A percentile compares a stretch with the other conserved stretches of the same genome.
Conservation (phyloP, 1,139 yeast species). For the Geotrichum fermentans region DNA sequence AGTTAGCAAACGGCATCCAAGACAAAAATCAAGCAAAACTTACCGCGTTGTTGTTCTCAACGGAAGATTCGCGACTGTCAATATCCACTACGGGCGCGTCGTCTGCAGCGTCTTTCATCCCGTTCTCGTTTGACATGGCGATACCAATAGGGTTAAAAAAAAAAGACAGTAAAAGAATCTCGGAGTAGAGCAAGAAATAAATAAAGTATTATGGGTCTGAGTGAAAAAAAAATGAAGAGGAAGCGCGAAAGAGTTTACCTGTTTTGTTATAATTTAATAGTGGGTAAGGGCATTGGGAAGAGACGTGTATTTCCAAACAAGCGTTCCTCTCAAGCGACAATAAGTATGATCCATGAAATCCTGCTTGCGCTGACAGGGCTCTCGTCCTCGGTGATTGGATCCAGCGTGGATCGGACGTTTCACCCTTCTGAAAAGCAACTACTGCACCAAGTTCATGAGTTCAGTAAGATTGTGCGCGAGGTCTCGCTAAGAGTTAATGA, state of each 20-base stretch:
- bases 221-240: slow-evolving; percentile 1
- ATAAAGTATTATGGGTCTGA: not conserved
- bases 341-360: slow-evolving; percentile 21
- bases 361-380: slow-evolving; percentile 27
- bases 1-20: not conserved
- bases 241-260: not conserved
- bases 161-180: not conserved
- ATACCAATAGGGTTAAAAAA: not conserved
- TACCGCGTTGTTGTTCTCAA: slow-evolving; percentile 6
- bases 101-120: slow-evolving; percentile 2
- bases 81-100: slow-evolving; percentile 1
- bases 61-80: slow-evolving; percentile 1
- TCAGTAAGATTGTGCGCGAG: slow-evolving; percentile 4
- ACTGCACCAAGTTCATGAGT: slow-evolving; percentile 20
- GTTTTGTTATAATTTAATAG: not conserved
- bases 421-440: slow-evolving; percentile 20
- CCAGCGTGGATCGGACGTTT: slow-evolving; percentile 14
- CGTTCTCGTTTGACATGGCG: slow-evolving; percentile 5
- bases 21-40: not conserved
- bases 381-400: slow-evolving; percentile 25
- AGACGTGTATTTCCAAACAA: not conserved
- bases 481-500: not conserved
- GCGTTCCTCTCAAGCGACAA: not conserved
- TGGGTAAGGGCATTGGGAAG: slow-evolving; percentile 5
- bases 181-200: not conserved